Conservation (phyloP, 768 basidiomycete genomes). For the Leucocoprinus sp. region DNA sequence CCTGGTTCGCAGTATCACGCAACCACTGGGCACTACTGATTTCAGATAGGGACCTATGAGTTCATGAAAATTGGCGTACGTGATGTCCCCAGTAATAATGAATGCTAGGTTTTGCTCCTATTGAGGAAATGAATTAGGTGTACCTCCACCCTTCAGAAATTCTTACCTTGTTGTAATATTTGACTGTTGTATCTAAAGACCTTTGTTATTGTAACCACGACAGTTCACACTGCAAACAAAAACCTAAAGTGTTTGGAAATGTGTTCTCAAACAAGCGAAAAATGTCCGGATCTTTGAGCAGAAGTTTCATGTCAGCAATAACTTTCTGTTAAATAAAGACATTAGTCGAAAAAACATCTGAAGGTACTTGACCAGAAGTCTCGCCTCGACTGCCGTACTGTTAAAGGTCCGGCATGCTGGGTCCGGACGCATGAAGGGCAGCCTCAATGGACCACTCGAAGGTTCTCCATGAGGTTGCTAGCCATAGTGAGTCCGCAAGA, state of each 20-base stretch:
- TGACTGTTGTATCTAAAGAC: constrained; percentile 63
- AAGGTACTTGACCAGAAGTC: not conserved
- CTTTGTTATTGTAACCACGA: not conserved
- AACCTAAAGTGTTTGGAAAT: constrained; percentile 76
- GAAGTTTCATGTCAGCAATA: constrained; percentile 61
- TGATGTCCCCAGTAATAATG: constrained; percentile 77
- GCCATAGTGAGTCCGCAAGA: constrained; percentile 1
- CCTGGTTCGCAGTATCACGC: constrained; percentile 76
- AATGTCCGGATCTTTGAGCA: constrained; percentile 69
- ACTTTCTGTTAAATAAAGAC: constrained; percentile 41
- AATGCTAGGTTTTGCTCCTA: constrained; percentile 57
- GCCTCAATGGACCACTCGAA: constrained; percentile 49
- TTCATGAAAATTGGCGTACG: constrained; percentile 35
- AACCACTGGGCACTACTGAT: constrained; percentile 71
- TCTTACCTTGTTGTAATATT: constrained; percentile 57
- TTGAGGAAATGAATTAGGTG: too few relatives aligned
- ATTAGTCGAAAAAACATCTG: not conserved
- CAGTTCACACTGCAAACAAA: not conserved
- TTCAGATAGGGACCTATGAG: not conserved
- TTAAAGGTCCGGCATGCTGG: constrained; percentile 70
- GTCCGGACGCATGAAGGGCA: constrained; percentile 69
- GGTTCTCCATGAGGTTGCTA: constrained; percentile 53
- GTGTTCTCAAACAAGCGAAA: constrained; percentile 77
- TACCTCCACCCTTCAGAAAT: not conserved
- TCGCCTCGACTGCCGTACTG: constrained; percentile 66